These are phyloP conservation scores for Xerocomus nothofagi DNA, from an alignment of 1,284 basidiomycete species.

Conservation along the genomic window DNA sequence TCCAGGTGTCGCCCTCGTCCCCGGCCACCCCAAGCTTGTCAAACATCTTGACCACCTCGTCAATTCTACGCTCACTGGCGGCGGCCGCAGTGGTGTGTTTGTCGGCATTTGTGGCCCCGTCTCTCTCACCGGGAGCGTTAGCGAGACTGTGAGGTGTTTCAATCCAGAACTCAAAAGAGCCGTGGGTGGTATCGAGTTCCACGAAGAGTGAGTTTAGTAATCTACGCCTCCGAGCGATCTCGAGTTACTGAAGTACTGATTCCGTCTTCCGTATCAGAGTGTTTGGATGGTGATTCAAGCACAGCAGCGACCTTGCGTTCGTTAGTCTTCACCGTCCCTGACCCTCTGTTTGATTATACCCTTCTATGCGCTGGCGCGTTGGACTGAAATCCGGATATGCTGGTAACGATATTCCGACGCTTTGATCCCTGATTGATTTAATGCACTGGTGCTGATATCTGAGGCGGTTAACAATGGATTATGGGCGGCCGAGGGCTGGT, in stretches of 20 bases:
- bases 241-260: constrained; percentile 4
- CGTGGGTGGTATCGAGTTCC: constrained; percentile 70
- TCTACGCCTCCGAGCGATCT: background rate
- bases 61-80: constrained; percentile 42
- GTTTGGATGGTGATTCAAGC: constrained; percentile 19
- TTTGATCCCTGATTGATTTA: background rate
- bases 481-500: no score
- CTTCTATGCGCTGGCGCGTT: background rate
- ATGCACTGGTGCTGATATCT: constrained; percentile 1
- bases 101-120: constrained; percentile 70
- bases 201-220: constrained; percentile 56
- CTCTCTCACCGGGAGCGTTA: constrained; percentile 54
- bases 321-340: background rate
- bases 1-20: constrained; percentile 45
- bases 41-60: constrained; percentile 52
- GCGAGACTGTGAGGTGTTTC: constrained; percentile 49
- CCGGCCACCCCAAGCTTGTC: constrained; percentile 52
- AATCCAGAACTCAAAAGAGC: constrained; percentile 50
- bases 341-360: background rate
- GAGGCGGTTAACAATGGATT: no score
- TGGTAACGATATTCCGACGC: background rate
- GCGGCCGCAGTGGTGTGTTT: constrained; percentile 52
- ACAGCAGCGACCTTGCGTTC: background rate
- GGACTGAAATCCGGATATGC: background rate
- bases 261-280: constrained; percentile 4